Evolutionary conservation across 1,284 basidiomycete genomes (phyloP).

Genomic region (Rugosomyces carneus): DNA sequence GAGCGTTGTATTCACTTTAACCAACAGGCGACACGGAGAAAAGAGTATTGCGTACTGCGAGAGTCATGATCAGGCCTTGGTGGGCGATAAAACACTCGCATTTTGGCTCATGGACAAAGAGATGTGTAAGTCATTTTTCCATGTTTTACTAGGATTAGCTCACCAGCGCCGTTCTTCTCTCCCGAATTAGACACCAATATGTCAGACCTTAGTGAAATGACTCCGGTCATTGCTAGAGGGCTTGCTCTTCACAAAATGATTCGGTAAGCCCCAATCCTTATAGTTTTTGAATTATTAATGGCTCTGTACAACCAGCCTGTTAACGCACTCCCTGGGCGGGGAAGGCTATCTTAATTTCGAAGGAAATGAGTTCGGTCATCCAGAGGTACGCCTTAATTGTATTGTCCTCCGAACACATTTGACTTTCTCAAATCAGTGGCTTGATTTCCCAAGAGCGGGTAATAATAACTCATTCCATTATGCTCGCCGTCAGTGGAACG

Average conservation of each 20-base stretch:
- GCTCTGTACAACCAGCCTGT: constrained; percentile 45
- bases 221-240: constrained; percentile 85
- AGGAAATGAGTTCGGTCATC: constrained; percentile 97
- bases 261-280: constrained; percentile 44
- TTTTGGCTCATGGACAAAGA: constrained; percentile 99
- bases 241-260: constrained; percentile 97
- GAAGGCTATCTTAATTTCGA: constrained; percentile 98
- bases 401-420: constrained; percentile 1
- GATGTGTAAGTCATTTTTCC: constrained; percentile 68
- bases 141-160: background rate
- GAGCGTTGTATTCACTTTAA: constrained; percentile 86
- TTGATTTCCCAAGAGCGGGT: constrained; percentile 95
- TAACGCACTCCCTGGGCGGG: constrained; percentile 90
- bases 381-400: constrained; percentile 55
- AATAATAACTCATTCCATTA: constrained; percentile 96
- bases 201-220: constrained; percentile 86
- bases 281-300: background rate
- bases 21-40: constrained; percentile 85
- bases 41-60: constrained; percentile 94
- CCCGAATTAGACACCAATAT: constrained; percentile 76
- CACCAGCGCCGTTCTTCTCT: constrained; percentile 14
- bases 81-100: constrained; percentile 96
- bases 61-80: constrained; percentile 95
- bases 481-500: constrained; percentile 92
- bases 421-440: constrained; percentile 60